Base-by-base conservation (phyloP, 257 asterid genomes). In the Verbascum thapsus region DNA sequence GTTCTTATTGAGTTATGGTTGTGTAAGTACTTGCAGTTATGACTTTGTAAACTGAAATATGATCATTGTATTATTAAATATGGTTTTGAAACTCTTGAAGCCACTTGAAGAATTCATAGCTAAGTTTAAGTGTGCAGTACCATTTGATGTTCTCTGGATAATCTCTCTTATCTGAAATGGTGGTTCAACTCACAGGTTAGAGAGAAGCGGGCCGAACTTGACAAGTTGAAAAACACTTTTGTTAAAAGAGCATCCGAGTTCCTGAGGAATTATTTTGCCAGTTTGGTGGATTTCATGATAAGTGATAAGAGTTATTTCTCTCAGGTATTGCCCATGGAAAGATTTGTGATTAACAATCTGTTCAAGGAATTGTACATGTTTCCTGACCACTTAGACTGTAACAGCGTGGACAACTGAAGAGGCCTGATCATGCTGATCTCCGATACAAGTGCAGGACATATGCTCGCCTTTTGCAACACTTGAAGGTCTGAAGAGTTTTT, bases 351-450 rank as follows among this genome's bases (percentile, higher is more conserved):
- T 63, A 38, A 42, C 40, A 18, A 68, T 61, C 13, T 15, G 19
- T 56, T 45, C 22, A 51, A 51, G 58, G 38, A 44, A 58, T 39
- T 42, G 32, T 61, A 49, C 12, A 54, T 9, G 19, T 43, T 52
- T 74, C 61, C 59, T 77, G 60, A 51, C 72, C 20, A 37, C 57
- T 64, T 74, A 63, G 66, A 64, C 62, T 69, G 40, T 67, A 68
- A 74, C 82, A 94, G 99, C 95, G 98, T 50, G 99, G 99, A 54
- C 97, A 88, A 73, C 77, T 94, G 74, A 94, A 94, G 84, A 85
- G 98, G 81, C 99, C 96, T 16, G 99, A 94, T 74, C 99, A 94
- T 74, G 95, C 98, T 58, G 99, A 94, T 78, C 80, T 94, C 66
- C 84, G 99, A 68, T 94, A 84, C 72, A 94, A 94, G 78, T 90